Percentiles rank a stretch among this genome's conserved stretches.
Conservation (phyloP, 805 yeast genomes). For the Yueomyces sp. region DNA sequence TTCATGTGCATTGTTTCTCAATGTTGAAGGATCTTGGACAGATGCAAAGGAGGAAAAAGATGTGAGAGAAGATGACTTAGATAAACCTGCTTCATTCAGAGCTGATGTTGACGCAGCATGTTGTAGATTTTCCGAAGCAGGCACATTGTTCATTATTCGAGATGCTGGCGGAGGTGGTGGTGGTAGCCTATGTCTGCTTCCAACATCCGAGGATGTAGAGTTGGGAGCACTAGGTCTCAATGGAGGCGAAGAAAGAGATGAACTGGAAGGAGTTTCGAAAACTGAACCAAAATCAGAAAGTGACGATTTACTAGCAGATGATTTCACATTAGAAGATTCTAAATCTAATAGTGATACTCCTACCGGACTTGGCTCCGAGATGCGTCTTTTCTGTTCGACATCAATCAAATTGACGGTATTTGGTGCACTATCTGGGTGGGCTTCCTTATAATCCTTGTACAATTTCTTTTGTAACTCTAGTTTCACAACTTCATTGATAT, state of each 20-base stretch:
- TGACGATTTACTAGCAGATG: not conserved
- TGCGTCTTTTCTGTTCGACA: no score
- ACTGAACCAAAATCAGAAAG: not conserved
- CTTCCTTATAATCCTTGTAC: slow-evolving; percentile 40
- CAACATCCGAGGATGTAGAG: not conserved
- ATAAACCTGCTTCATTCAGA: not conserved
- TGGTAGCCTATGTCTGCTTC: slow-evolving; percentile 4
- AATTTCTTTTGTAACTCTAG: slow-evolving; percentile 41
- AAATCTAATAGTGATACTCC: slow-evolving; percentile 6
- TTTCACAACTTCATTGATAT: slow-evolving; percentile 54
- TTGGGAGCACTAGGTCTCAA: not conserved
- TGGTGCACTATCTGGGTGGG: slow-evolving; percentile 14
- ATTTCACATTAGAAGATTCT: not conserved
- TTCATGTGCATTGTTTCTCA: not conserved
- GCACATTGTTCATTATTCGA: slow-evolving; percentile 2
- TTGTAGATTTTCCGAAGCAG: slow-evolving; percentile 7
- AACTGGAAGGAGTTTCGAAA: slow-evolving; percentile 1
- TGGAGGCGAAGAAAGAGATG: slow-evolving; percentile 2
- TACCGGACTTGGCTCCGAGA: not conserved
- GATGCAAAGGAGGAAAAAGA: not conserved
- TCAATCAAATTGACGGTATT: not conserved
- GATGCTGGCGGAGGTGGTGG: slow-evolving; percentile 14
- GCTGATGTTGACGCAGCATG: not conserved
- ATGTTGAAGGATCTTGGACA: not conserved
- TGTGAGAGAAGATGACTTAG: not conserved